Percentiles rank a stretch among this genome's conserved stretches.
phyloP scores from a whole-genome alignment of 768 basidiomycete species.

The Holtermannia corniformis region DNA sequence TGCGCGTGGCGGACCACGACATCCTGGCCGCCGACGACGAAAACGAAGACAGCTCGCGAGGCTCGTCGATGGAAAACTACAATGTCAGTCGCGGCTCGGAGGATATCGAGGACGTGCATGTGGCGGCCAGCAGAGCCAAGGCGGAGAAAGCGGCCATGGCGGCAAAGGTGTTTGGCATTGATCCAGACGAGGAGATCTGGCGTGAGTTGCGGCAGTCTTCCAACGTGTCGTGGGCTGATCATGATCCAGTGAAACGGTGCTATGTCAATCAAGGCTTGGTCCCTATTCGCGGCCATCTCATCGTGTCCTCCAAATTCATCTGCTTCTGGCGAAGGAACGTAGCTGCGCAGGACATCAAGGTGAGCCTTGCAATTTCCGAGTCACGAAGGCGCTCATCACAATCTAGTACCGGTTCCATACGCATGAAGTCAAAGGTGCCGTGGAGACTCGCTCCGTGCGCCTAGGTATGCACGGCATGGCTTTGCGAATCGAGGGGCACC shows the following conservation, averaged over 20 bases:
- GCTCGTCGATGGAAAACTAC: conserved; percentile 2
- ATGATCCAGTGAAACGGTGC: conserved; percentile 34
- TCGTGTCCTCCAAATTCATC: conserved; percentile 30
- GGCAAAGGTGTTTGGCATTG: conserved; percentile 31
- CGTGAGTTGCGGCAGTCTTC: conserved; percentile 12
- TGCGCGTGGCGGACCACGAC: conserved; percentile 30
- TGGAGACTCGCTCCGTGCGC: conserved; percentile 35
- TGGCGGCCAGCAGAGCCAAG: conserved; percentile 12
- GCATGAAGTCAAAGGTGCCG: conserved; percentile 44
- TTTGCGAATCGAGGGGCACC: conserved; percentile 47
- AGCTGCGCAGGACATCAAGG: conserved; percentile 35
- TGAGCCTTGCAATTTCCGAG: conserved; percentile 13
- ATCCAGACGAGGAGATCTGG: conserved; percentile 31
- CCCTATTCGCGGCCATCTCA: conserved; percentile 37
- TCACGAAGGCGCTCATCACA: neutral
- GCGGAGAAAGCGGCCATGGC: conserved; percentile 22
- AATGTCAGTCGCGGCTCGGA: conserved; percentile 13
- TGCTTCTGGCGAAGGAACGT: conserved; percentile 36
- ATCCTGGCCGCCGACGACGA: conserved; percentile 27
- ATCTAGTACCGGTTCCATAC: conserved; percentile 45
- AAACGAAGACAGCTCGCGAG: neutral
- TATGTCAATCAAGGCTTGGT: conserved; percentile 30
- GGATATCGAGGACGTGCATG: neutral
- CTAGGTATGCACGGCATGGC: conserved; percentile 42
- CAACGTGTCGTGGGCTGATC: conserved; percentile 7